Percentiles rank a stretch among this genome's conserved stretches.
phyloP scores from a whole-genome alignment of 2,329 filamentous ascomycete species.

The Cytospora leucostoma region DNA sequence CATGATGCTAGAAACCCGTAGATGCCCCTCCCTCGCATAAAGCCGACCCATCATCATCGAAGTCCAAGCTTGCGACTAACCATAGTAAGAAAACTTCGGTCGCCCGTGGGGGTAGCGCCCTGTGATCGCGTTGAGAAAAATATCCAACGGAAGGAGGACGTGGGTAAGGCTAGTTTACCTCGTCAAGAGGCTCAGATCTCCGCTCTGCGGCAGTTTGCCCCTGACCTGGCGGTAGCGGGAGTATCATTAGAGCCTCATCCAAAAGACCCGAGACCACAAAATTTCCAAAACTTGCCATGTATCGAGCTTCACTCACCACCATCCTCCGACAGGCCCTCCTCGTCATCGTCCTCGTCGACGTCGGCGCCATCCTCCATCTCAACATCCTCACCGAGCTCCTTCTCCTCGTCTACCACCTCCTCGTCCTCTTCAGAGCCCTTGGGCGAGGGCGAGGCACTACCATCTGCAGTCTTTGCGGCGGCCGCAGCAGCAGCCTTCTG shows the following conservation, averaged over 20 bases:
- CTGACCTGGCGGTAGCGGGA: background rate
- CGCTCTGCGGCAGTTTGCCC: background rate
- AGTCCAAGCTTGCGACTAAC: constrained; percentile 23
- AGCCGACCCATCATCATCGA: background rate
- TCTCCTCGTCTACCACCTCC: constrained; percentile 19
- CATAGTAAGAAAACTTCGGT: constrained; percentile 22
- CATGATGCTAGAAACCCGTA: background rate
- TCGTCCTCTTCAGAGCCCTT: constrained; percentile 8
- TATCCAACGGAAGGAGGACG: background rate
- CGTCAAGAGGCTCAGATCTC: constrained; percentile 18
- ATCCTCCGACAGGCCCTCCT: constrained; percentile 5
- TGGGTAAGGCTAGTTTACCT: constrained; percentile 18
- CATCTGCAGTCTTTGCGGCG: constrained; percentile 5
- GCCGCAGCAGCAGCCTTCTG: constrained; percentile 1
- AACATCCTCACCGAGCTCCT: constrained; percentile 15
- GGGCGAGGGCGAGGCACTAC: constrained; percentile 1
- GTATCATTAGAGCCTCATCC: constrained; percentile 8
- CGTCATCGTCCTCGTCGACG: constrained; percentile 11
- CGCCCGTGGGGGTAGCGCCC: constrained; percentile 7
- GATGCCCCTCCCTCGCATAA: background rate
- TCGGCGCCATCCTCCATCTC: constrained; percentile 11
- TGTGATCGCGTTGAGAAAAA: constrained; percentile 20
- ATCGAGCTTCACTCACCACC: constrained; percentile 27
- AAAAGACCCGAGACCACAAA: background rate
- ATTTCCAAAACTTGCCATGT: constrained; percentile 24